These are phyloP conservation scores for Speleostelium caveatum DNA, from an alignment of 78 protist genomes.

Conservation along the genomic window DNA sequence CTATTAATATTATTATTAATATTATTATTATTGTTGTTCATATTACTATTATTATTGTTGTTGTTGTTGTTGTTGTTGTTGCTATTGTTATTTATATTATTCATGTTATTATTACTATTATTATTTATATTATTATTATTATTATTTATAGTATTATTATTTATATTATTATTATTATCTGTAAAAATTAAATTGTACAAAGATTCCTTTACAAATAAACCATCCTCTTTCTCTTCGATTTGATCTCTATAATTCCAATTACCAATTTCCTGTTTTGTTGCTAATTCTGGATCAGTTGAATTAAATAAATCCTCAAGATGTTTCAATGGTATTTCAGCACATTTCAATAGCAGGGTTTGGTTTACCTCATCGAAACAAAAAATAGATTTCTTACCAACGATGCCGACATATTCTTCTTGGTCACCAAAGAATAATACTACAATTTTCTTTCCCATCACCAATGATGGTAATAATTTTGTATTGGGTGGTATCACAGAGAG, in stretches of 20 bases:
- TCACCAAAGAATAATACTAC: conserved; percentile 60
- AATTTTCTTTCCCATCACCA: conserved; percentile 41
- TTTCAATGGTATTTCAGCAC: conserved; percentile 9
- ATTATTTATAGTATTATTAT: background rate
- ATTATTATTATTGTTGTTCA: background rate
- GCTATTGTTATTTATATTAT: background rate
- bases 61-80: conserved; percentile 2
- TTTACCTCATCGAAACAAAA: conserved; percentile 60
- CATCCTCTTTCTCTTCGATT: conserved; percentile 72
- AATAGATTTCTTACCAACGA: conserved; percentile 67
- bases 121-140: background rate
- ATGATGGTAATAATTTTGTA: conserved; percentile 41
- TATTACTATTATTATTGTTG: background rate
- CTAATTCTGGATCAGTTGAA: conserved; percentile 25
- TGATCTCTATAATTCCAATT: conserved; percentile 37
- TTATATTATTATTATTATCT: background rate
- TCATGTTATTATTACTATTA: background rate
- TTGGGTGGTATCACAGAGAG: conserved; percentile 43
- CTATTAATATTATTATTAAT: background rate
- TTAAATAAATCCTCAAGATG: conserved; percentile 46
- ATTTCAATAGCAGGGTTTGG: conserved; percentile 54
- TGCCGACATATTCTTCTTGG: conserved; percentile 32
- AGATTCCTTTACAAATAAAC: conserved; percentile 14
- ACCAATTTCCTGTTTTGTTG: conserved; percentile 29
- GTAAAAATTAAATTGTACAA: background rate